Percentiles rank a stretch among this genome's conserved stretches.
Evolutionary conservation across 345 rosid genomes (phyloP).

Genomic region (Syzygium aqueum): DNA sequence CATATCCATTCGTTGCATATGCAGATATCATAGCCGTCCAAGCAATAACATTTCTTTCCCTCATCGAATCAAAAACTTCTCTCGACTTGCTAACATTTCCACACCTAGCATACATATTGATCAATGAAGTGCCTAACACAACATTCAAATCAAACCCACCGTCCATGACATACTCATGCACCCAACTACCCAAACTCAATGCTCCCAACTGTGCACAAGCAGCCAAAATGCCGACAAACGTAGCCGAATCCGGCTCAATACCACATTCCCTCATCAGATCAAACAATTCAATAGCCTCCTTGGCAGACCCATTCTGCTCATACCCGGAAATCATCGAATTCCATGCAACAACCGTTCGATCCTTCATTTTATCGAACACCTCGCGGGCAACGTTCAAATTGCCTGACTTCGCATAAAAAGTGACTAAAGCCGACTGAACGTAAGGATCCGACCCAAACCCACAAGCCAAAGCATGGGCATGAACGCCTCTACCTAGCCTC

Average conservation of each 20-base stretch:
- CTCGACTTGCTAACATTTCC: conserved; percentile 52
- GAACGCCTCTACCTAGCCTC: conserved; percentile 41
- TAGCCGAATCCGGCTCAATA: conserved; percentile 50
- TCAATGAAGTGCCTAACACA: conserved; percentile 61
- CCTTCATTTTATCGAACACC: conserved; percentile 66
- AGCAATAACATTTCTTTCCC: conserved; percentile 59
- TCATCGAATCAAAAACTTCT: conserved; percentile 57
- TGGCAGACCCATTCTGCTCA: conserved; percentile 65
- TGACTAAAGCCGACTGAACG: conserved; percentile 59
- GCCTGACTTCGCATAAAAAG: conserved; percentile 42
- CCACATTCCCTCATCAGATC: conserved; percentile 38
- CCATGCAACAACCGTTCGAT: conserved; percentile 61
- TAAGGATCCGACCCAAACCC: conserved; percentile 56
- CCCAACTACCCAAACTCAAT: conserved; percentile 51
- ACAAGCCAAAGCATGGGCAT: conserved; percentile 40
- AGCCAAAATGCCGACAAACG: conserved; percentile 54
- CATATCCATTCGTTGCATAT: conserved; percentile 73
- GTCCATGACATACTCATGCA: conserved; percentile 33
- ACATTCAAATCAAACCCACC: conserved; percentile 43
- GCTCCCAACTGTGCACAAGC: conserved; percentile 77
- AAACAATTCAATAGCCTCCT: conserved; percentile 52
- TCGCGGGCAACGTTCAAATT: conserved; percentile 34
- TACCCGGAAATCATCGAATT: conserved; percentile 74
- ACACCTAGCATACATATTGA: conserved; percentile 79
- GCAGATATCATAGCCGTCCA: conserved; percentile 93